These are phyloP conservation scores for Globisporangium ultimum DNA, from an alignment of 352 stramenopile species.

Conservation along the genomic window DNA sequence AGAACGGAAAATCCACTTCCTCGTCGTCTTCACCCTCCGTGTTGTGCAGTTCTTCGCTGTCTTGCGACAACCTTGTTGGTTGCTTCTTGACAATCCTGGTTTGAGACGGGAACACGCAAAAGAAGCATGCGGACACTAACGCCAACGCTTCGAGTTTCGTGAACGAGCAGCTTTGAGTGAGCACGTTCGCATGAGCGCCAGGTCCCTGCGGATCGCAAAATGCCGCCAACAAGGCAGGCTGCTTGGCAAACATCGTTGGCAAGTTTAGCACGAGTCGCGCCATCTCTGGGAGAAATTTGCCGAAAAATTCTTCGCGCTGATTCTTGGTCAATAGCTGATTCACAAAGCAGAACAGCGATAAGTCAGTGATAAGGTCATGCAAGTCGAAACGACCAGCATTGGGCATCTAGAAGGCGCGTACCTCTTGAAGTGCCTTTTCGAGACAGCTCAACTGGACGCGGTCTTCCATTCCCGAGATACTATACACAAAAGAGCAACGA, in stretches of 20 bases:
- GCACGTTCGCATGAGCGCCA: constrained; percentile 13
- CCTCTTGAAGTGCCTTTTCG: constrained; percentile 34
- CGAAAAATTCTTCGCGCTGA: constrained; percentile 38
- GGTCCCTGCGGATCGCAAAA: constrained; percentile 1
- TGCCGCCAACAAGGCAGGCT: constrained; percentile 36
- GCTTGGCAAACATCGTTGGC: constrained; percentile 40
- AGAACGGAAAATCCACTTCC: constrained; percentile 49
- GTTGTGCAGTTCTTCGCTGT: background rate
- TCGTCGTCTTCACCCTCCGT: background rate
- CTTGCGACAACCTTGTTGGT: constrained; percentile 2
- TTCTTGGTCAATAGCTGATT: constrained; percentile 33
- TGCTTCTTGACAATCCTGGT: constrained; percentile 11
- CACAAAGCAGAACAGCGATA: background rate
- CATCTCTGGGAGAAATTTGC: constrained; percentile 45
- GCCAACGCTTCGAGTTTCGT: constrained; percentile 43
- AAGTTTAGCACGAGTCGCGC: constrained; percentile 39
- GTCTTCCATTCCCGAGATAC: constrained; percentile 24
- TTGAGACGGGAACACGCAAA: constrained; percentile 57
- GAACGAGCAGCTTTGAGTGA: constrained; percentile 26
- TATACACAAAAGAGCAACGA: constrained; percentile 10
- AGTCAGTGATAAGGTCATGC: background rate
- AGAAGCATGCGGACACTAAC: constrained; percentile 59
- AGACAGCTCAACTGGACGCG: constrained; percentile 33
- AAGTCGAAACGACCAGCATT: background rate
- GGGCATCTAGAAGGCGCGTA: constrained; percentile 7